Base-by-base conservation (phyloP, 2,329 filamentous ascomycete species). In the Sarocladium kiliense region DNA sequence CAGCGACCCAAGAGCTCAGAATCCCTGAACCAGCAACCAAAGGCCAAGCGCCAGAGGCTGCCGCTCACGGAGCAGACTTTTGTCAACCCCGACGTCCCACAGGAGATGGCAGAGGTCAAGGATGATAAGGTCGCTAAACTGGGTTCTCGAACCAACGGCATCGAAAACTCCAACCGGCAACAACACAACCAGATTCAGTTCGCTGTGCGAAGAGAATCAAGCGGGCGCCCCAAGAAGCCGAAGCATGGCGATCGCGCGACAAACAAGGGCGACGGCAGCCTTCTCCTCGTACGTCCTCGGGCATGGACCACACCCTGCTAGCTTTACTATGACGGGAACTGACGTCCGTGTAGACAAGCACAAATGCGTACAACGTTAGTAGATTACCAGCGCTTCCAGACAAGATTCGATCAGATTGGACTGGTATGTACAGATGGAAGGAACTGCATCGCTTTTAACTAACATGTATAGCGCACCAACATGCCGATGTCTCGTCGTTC, bases 341-440 rank as follows among this genome's bases (percentile, higher is more conserved):
- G 55, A 57, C 54, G 34, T 4, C n/a, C 54, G 54, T 60, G 11
- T 58, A 95, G 88, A 90, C 89, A 37, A 90, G 85, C 66, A 96
- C 89, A 65, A 85, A 86, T 66, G 89, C 89, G 60, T 97, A 94
- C 68, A 87, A 82, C 42, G 89, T 96, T 59, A 89, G 88, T 71
- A 91, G 92, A 69, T 80, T 97, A 30, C 89, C 89, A 56, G 86
- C 88, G 55, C 80, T 95, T 23, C 92, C 93, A 50, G 86, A 92
- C 64, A 83, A 85, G 64, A 81, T 96, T 59, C 84, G 86, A 60
- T 74, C 81, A 61, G 81, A 86, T 64, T 77, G 81, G 57, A 76
- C 78, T 67, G 81, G 88, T 91, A 78, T 68, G 83, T 70, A 19
- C 12, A 23, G 7, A 30, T 50, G 3, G 18, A 18, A 44, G 19